Evolutionary conservation across 306 rosid species (phyloP), one percentile per base, ranked within the genome.

Genomic region (Medicago arabica): DNA sequence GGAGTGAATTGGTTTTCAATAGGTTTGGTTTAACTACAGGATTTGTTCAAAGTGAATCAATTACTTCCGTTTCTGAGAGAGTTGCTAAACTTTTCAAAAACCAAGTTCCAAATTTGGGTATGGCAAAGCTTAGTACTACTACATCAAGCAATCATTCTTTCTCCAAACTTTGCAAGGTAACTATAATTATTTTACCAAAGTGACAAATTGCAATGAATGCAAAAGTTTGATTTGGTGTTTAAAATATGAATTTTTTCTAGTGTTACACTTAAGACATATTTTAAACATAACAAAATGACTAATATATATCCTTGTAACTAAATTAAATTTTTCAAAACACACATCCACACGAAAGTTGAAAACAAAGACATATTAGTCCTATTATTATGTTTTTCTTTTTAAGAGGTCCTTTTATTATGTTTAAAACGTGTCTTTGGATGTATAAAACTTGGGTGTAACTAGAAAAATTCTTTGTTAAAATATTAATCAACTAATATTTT

Each of bases 21-120:
- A 88, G 90, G 61, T 86, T 90, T 43, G 96, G 97, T 10, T 46
- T 85, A 0, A 92, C 97, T n/a, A 89, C 97, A 0, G 99, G 99
- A 11, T 78, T 92, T 2, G 73, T 90, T 11, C 19, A 46, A 34
- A 75, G 38, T 38, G 83, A 59, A 4, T 70, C 74, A 0, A 43
- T 49, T 54, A 34, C 76, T 4, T 40, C 54, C 2, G 9, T 76
- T 38, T 50, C 40, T 61, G 65, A 82, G 19, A 80, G 84, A 2
- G 75, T 92, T 59, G 87, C 84, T 44, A 57, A 78, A 63, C 9
- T 85, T 17, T 88, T 89, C 43, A 47, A 53, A 14, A 44, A 50
- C 21, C 77, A 63, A 25, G 73, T 58, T 2, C 90, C 92, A 0
- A 65, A 67, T 68, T 69, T 84, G 74, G 91, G 90, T 46, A 67